Conservation (phyloP, 1,139 yeast genomes). For the Saccharomyces uvarum region DNA sequence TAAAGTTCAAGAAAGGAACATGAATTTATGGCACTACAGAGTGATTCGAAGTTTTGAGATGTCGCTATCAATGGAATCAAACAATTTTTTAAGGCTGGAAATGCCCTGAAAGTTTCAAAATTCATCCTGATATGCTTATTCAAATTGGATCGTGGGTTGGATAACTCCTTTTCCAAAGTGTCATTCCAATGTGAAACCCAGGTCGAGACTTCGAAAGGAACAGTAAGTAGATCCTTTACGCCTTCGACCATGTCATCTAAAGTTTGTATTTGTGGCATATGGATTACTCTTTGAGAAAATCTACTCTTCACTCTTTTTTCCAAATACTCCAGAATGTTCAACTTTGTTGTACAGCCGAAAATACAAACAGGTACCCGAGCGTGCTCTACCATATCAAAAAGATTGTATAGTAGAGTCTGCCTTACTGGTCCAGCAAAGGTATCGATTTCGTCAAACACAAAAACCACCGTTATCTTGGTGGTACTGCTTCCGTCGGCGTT, state of each 20-base stretch:
- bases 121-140: conserved; percentile 38
- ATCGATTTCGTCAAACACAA: conserved; percentile 81
- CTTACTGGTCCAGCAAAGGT: conserved; percentile 61
- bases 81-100: conserved; percentile 48
- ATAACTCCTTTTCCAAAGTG: conserved; percentile 34
- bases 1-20: conserved; percentile 19
- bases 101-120: conserved; percentile 54
- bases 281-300: conserved; percentile 71
- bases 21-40: conserved; percentile 14
- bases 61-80: conserved; percentile 38
- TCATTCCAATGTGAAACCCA: conserved; percentile 45
- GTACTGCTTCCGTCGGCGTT: conserved; percentile 9
- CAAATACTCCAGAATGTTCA: conserved; percentile 68
- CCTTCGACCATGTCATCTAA: conserved; percentile 38
- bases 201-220: conserved; percentile 11
- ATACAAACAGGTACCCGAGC: conserved; percentile 72
- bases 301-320: conserved; percentile 90
- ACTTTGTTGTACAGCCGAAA: conserved; percentile 68
- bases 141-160: conserved; percentile 29
- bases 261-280: conserved; percentile 45
- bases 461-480: conserved; percentile 51
- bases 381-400: conserved; percentile 77
- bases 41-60: conserved; percentile 12
- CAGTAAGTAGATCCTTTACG: conserved; percentile 32
- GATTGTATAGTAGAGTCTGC: conserved; percentile 77